Evolutionary conservation across 179 eudicot species (phyloP).

Genomic region (Nepenthes alata): DNA sequence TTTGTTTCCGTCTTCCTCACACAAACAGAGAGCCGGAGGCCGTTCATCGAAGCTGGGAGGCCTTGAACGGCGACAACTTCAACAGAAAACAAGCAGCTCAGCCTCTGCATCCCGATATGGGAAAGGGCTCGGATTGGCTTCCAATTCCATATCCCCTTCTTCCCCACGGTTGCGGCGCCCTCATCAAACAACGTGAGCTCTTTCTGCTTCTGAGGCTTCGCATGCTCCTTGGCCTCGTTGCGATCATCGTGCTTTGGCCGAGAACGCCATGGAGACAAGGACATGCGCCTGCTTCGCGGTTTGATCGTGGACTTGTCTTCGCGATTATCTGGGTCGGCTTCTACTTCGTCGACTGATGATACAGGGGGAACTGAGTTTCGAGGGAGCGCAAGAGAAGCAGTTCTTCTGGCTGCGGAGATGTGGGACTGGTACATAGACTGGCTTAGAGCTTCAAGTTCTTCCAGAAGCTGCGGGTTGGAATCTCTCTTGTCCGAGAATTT

Average conservation of each 20-base stretch:
- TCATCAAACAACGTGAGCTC: slow-evolving; percentile 24
- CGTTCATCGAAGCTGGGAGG: slow-evolving; percentile 82
- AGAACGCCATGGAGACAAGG: slow-evolving; percentile 83
- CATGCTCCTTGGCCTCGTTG: slow-evolving; percentile 6
- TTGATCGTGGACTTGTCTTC: slow-evolving; percentile 30
- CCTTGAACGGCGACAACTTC: slow-evolving; percentile 80
- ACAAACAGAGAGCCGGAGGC: slow-evolving; percentile 79
- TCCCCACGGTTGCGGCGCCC: slow-evolving; percentile 20
- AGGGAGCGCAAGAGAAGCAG: slow-evolving; percentile 71
- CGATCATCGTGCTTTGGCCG: slow-evolving; percentile 35
- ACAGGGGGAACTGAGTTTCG: slow-evolving; percentile 45
- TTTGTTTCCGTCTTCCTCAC: slow-evolving; percentile 80
- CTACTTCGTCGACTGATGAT: slow-evolving; percentile 29
- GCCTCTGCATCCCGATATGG: slow-evolving; percentile 83
- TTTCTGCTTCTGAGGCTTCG: slow-evolving; percentile 8
- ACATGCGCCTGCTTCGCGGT: slow-evolving; percentile 64
- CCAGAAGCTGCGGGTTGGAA: slow-evolving; percentile 54
- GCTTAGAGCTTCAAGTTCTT: slow-evolving; percentile 76
- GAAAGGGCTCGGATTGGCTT: slow-evolving; percentile 82
- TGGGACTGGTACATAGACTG: slow-evolving; percentile 60
- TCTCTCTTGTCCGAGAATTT: slow-evolving; percentile 20
- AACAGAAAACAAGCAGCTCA: slow-evolving; percentile 78
- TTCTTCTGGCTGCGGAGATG: slow-evolving; percentile 39
- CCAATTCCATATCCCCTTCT: slow-evolving; percentile 93
- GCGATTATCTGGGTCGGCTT: neutral